Evolutionary conservation across 2,329 filamentous ascomycete species (phyloP).

Genomic region (Rhexocercosporidium sp.): DNA sequence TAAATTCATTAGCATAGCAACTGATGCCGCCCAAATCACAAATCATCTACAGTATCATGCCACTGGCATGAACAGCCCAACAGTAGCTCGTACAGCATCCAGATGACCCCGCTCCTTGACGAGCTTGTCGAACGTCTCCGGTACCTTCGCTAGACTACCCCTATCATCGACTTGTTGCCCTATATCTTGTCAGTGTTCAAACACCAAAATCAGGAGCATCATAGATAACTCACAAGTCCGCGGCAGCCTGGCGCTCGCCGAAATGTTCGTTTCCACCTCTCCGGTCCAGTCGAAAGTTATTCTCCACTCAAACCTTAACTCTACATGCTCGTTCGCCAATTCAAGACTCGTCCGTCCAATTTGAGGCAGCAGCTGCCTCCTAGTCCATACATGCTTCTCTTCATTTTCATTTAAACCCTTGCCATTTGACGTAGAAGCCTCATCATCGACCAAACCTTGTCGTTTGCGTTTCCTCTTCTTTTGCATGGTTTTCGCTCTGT

Average conservation of each 20-base stretch:
- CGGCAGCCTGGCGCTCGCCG: slow-evolving; percentile 60
- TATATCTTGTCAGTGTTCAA: slow-evolving; percentile 50
- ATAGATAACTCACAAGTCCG: slow-evolving; percentile 61
- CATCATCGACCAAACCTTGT: slow-evolving; percentile 37
- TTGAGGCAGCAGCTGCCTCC: slow-evolving; percentile 56
- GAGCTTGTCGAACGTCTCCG: slow-evolving; percentile 64
- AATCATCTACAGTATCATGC: slow-evolving; percentile 1
- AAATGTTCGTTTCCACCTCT: slow-evolving; percentile 66
- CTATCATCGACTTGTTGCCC: slow-evolving; percentile 65
- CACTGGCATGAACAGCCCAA: slow-evolving; percentile 55
- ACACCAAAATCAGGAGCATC: background rate
- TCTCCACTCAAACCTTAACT: slow-evolving; percentile 61
- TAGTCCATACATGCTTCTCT: slow-evolving; percentile 39
- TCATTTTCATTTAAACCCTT: slow-evolving; percentile 39
- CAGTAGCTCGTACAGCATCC: slow-evolving; percentile 63
- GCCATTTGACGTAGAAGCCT: slow-evolving; percentile 28
- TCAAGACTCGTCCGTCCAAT: slow-evolving; percentile 56
- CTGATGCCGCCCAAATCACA: background rate
- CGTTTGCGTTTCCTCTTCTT: slow-evolving; percentile 30
- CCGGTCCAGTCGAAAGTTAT: slow-evolving; percentile 76
- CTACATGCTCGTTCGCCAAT: slow-evolving; percentile 37
- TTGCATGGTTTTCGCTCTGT: slow-evolving; percentile 29
- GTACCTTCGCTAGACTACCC: slow-evolving; percentile 61
- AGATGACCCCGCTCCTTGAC: slow-evolving; percentile 60
- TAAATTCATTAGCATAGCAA: background rate